Base-by-base conservation (phyloP, 2,329 filamentous ascomycete genomes). In the Cordyceps pruinosa region DNA sequence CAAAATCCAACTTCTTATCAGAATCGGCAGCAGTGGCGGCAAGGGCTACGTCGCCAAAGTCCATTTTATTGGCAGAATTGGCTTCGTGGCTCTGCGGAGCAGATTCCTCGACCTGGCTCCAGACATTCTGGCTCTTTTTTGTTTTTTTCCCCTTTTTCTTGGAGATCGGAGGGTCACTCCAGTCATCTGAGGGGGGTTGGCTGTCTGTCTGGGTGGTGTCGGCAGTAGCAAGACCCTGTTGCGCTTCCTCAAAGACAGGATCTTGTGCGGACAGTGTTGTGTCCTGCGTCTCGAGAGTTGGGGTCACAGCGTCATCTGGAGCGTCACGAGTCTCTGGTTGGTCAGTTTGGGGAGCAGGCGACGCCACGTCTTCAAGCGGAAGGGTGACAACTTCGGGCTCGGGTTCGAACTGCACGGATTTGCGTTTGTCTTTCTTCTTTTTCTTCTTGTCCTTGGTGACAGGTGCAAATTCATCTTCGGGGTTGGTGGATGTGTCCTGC, bases 71-170 rank as follows among this genome's bases (percentile, higher is more conserved):
- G 17, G 52, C 21, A 48, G 19, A 30, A 25, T 12, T 15, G n/a
- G 25, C 15, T 2, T 46, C 55, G 9, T 50, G 30, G 2, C 26
- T 26, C 1, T 51, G 47, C 4, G 37, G 23, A 17, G n/a, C 37
- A 35, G 44, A 26, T 8, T 55, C 45, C 10, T 32, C 59, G 48
- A 25, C 62, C 59, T 37, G 19, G 9, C 63, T 63, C 45, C 41
- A 59, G 25, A 46, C 47, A 23, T 51, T 57, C 35, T 49, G 54
- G 8, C 57, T 60, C 61, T 70, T 70, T 53, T 66, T 62, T 60
- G 72, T 69, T 60, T 71, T 70, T 52, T 67, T 70, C 56, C 69
- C 71, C 61, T 70, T 70, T 59, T 71, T 69, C 61, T 71, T 71
- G 30, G 63, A 41, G 17, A 60, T 46, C 34, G 61, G 46, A 25